Base-by-base conservation (phyloP, 2,329 filamentous ascomycete genomes). In the Cordyceps pruinosa region DNA sequence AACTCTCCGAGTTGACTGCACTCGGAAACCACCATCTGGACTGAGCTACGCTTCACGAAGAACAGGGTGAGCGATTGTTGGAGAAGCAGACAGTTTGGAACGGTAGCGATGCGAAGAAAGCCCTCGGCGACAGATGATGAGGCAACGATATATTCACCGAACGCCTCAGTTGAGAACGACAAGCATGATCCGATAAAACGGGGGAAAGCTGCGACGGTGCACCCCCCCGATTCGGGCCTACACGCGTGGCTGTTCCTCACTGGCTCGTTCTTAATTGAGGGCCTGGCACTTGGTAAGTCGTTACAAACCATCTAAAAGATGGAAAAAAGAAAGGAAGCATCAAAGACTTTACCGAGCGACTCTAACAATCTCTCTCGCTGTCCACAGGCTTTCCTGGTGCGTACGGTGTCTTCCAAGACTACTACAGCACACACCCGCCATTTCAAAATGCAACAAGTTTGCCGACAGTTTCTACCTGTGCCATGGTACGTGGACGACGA, bases 361-460 rank as follows among this genome's bases (percentile, higher is more conserved):
- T 13, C 39, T 42, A 15, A 42, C 21, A 8, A 9, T n/a, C 7
- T n/a, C 3, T 21, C 47, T 28, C 9, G 4, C 32, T 17, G 3
- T 47, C 17, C 1, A 48, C 57, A 86, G 84, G 84, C 2, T 86
- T 87, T 58, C 79, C 82, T 1, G 82, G 83, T 58, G 77, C 82
- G 1, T 88, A 82, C 64, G 85, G 85, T 46, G 77, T 88, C 34
- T 87, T 88, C 64, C 83, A 87, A 65, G 76, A 82, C 48, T 84
- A 85, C 66, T 88, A 88, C 66, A 77, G 72, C 37, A 77, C 73
- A 2, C 75, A 83, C 49, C 73, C 75, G 15, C 78, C 81, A 3
- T 87, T 87, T 58, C 68, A 69, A 3, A 73, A 73, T 8, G 70
- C 74, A 1, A 70, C 74, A 44, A 72, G 74, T 47, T 79, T 87